Conservation (phyloP, 768 basidiomycete species). For the Trametes gibbosa region DNA sequence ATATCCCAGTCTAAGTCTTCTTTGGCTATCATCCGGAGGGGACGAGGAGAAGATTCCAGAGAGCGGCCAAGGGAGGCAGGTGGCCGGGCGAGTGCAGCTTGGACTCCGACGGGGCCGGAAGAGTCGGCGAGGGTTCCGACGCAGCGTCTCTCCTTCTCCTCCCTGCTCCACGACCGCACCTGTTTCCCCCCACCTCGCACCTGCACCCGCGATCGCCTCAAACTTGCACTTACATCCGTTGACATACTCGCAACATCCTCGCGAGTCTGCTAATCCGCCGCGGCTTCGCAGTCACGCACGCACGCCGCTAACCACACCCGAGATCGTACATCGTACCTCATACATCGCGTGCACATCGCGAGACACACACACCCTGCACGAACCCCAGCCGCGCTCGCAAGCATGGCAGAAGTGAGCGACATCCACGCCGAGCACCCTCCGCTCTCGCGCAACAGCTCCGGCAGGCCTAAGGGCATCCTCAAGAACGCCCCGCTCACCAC, state of each 20-base stretch:
- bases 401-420: background rate
- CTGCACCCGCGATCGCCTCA: background rate
- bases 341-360: background rate
- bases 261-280: background rate
- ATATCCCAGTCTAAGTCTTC: background rate
- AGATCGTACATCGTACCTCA: slow-evolving; percentile 18
- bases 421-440: slow-evolving; percentile 39
- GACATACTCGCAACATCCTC: too few relatives aligned
- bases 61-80: too few relatives aligned
- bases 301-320: background rate
- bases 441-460: slow-evolving; percentile 52
- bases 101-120: background rate
- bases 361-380: background rate
- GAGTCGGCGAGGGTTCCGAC: background rate
- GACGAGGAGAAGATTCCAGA: too few relatives aligned
- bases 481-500: slow-evolving; percentile 70
- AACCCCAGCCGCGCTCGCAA: slow-evolving; percentile 1
- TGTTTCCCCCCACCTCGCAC: background rate
- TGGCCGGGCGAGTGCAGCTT: background rate
- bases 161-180: background rate
- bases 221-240: too few relatives aligned
- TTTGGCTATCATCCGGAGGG: too few relatives aligned
- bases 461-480: slow-evolving; percentile 78
- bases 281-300: background rate
- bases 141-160: background rate